These are phyloP conservation scores for Furcasterigmium sp. DNA, from an alignment of 2,329 filamentous ascomycete genomes.

Conservation along the genomic window DNA sequence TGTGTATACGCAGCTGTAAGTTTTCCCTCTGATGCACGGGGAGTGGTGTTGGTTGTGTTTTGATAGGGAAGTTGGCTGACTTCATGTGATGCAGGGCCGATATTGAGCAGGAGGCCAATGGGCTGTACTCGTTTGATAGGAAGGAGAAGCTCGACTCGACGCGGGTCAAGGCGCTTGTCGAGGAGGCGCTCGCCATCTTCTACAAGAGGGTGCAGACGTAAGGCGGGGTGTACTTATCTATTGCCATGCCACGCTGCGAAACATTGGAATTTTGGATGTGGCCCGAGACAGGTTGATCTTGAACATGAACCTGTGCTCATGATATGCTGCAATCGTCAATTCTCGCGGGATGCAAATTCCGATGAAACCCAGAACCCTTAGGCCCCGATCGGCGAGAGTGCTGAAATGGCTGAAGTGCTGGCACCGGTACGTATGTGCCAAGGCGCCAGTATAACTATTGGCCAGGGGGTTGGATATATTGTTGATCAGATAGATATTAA, in stretches of 20 bases:
- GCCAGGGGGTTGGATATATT: too few species aligned
- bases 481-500: too few species aligned
- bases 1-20: slow-evolving; percentile 62
- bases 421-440: too few species aligned
- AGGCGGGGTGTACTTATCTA: background rate
- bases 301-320: too few species aligned
- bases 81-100: slow-evolving; percentile 32
- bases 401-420: too few species aligned
- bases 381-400: too few species aligned
- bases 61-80: background rate
- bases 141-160: slow-evolving; percentile 53
- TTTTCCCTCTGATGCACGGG: slow-evolving; percentile 11
- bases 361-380: background rate
- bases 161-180: slow-evolving; percentile 53
- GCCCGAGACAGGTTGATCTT: too few species aligned
- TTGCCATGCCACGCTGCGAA: background rate
- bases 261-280: background rate
- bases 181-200: slow-evolving; percentile 44
- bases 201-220: slow-evolving; percentile 19
- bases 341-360: too few species aligned
- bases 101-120: slow-evolving; percentile 66
- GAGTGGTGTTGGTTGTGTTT: background rate
- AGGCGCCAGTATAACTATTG: too few species aligned
- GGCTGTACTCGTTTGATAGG: slow-evolving; percentile 58
- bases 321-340: too few species aligned